A percentile compares a stretch with the other conserved stretches of the same genome.
Evolutionary conservation across 2,329 filamentous ascomycete species (phyloP).

Genomic region (Botrytis porri): DNA sequence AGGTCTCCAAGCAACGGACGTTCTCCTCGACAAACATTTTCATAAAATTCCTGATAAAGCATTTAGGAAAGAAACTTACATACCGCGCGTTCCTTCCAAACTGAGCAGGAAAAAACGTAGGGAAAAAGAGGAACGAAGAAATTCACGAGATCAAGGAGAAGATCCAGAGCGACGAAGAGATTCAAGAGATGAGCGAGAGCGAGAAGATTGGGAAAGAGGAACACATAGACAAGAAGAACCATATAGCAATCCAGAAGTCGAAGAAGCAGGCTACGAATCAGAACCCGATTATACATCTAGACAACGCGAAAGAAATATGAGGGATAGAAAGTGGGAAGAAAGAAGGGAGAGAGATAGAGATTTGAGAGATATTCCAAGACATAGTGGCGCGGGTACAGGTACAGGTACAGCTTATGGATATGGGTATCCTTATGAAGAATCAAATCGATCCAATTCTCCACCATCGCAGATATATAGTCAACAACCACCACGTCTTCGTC

Average conservation of each 20-base stretch:
- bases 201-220: not conserved
- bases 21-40: constrained; percentile 28
- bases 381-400: constrained; percentile 11
- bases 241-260: constrained; percentile 15
- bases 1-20: constrained; percentile 22
- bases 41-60: constrained; percentile 29
- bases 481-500: constrained; percentile 13
- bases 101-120: not conserved
- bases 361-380: constrained; percentile 9
- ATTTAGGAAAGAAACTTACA: constrained; percentile 27
- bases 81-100: constrained; percentile 21
- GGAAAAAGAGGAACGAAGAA: not conserved
- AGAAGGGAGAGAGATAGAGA: constrained; percentile 1
- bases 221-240: constrained; percentile 5
- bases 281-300: constrained; percentile 11
- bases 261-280: constrained; percentile 13
- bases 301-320: constrained; percentile 2
- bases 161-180: not conserved
- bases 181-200: not conserved
- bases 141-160: not conserved
- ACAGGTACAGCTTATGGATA: not conserved
- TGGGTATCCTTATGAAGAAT: constrained; percentile 4
- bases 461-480: constrained; percentile 10
- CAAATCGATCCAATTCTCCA: not conserved
- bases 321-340: constrained; percentile 1